Percentiles rank a stretch among this genome's conserved stretches.
Evolutionary conservation across 768 basidiomycete species (phyloP).

Genomic region (Hypholoma fasciculare): DNA sequence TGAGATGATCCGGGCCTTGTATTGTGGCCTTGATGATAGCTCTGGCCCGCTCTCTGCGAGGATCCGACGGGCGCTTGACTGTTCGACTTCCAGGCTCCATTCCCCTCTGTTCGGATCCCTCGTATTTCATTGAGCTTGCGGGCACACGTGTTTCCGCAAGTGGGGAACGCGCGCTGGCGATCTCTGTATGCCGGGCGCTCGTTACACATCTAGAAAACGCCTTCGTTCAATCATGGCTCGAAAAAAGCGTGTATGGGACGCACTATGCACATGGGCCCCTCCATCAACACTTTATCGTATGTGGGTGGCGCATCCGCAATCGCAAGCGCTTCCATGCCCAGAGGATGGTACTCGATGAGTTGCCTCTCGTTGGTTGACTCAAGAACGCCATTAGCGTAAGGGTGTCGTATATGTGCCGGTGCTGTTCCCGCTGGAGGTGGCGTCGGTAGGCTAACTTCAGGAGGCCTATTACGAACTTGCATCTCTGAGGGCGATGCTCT

Average conservation of each 20-base stretch:
- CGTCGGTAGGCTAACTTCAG: too few relatives aligned
- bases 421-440: background rate
- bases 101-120: background rate
- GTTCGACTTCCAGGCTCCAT: too few relatives aligned
- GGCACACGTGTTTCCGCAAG: constrained; percentile 2
- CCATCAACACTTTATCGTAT: background rate
- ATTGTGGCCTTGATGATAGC: background rate
- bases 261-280: background rate
- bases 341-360: background rate
- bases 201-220: constrained; percentile 6
- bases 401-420: background rate
- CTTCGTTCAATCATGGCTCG: background rate
- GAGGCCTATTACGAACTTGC: too few relatives aligned
- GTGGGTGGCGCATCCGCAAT: background rate
- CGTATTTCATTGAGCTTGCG: constrained; percentile 1
- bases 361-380: background rate
- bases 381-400: background rate
- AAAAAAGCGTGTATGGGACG: background rate
- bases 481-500: too few relatives aligned
- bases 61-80: too few relatives aligned
- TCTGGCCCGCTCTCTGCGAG: background rate
- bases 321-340: background rate
- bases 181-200: constrained; percentile 9
- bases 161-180: constrained; percentile 2
- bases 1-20: background rate